Conservation (phyloP, 2,329 filamentous ascomycete genomes). For the Beauveria brongniartii region DNA sequence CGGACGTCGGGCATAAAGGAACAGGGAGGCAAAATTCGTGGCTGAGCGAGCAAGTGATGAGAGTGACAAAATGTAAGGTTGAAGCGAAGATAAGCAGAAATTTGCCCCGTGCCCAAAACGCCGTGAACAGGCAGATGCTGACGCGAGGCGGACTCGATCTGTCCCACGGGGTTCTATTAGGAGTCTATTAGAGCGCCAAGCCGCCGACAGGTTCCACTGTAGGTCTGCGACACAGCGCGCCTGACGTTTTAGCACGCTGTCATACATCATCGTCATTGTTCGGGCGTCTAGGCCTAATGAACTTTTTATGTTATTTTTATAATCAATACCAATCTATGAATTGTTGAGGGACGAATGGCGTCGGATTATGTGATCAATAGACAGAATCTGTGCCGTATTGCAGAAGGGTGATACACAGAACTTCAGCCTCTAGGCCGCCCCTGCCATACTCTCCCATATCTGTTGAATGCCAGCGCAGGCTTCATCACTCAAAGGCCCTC, state of each 20-base stretch:
- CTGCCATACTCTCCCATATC: constrained; percentile 6
- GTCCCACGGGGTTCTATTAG: not conserved
- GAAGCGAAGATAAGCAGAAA: not conserved
- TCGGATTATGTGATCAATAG: too few relatives aligned
- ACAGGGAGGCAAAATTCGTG: not conserved
- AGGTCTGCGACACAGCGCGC: not conserved
- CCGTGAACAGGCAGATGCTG: not conserved
- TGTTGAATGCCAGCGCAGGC: constrained; percentile 8
- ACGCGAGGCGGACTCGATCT: constrained; percentile 4
- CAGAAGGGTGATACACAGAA: too few relatives aligned
- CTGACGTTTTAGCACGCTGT: too few relatives aligned
- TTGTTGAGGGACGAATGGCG: too few relatives aligned
- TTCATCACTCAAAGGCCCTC: constrained; percentile 10
- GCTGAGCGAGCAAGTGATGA: not conserved
- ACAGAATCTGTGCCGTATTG: too few relatives aligned
- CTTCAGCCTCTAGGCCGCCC: not conserved
- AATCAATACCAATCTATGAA: too few relatives aligned
- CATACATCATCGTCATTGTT: too few relatives aligned
- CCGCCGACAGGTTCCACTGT: not conserved
- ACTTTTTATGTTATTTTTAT: too few relatives aligned
- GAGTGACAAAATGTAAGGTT: not conserved
- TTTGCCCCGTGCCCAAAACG: not conserved
- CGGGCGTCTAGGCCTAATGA: too few relatives aligned
- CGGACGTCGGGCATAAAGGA: not conserved
- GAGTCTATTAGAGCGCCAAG: not conserved